Base-by-base conservation (phyloP, 129 eudicot genomes). In the Mikania micrantha region DNA sequence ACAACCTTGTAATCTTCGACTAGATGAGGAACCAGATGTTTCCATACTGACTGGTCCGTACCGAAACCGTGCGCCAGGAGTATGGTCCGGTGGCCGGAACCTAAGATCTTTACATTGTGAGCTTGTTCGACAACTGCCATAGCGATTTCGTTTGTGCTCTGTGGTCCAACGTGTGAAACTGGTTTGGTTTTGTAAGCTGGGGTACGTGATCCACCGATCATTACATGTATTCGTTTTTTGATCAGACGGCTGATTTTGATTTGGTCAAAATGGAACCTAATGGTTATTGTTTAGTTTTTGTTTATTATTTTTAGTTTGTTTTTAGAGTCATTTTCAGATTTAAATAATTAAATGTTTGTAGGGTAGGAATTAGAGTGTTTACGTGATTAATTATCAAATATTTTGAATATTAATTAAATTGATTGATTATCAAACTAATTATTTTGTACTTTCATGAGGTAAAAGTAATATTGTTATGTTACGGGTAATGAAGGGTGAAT, bases 41-140 rank as follows among this genome's bases (percentile, higher is more conserved):
- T 93, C 98, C 98, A 93, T 12, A 93, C 96, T 1, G 98, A 93
- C 45, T 93, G 98, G 76, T 93, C 98, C 5, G 98, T 86, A 6
- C 98, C 98, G 52, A 93, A 93, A 2, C 98, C 98, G 57, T 93
- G 98, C 10, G 83, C 96, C 47, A 93, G 57, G 12, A 93, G 84
- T 9, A 93, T 81, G 6, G 85, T 81, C 49, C 64, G 75, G 25
- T 41, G 31, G 1, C 96, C 92, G n/a, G 89, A 77, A 1, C 98
- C 98, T 22, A 88, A 1, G 16, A 93, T 42, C 69, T 90, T 83
- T 0, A 84, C 92, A 82, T 93, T 91, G 82, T 91, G 98, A 24
- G 96, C 98, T 68, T 85, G 76, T 70, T 88, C 91, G 4, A 84
- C 89, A 4, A 91, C 76, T 11, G 96, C 98, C 98, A 91, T 91